Evolutionary conservation across 306 rosid species (phyloP).

Genomic region (Cucumis melo): DNA sequence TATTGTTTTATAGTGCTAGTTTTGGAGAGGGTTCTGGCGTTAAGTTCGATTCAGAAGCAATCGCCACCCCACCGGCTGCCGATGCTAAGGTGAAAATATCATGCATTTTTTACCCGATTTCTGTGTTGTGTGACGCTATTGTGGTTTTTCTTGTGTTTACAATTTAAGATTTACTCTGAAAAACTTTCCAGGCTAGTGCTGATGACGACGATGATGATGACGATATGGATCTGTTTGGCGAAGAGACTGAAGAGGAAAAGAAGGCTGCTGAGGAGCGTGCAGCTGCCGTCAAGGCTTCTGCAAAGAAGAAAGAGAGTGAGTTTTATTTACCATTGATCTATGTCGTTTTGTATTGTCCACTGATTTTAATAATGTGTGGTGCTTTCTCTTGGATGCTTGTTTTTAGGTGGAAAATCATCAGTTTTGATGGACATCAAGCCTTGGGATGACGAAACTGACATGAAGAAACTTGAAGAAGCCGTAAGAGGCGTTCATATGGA

Average conservation of each 20-base stretch:
- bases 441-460: slow-evolving; percentile 95
- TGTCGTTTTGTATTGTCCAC: background rate
- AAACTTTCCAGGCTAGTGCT: slow-evolving; percentile 11
- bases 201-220: background rate
- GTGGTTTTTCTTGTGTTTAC: background rate
- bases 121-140: no score
- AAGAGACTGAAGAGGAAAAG: slow-evolving; percentile 94
- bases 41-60: slow-evolving; percentile 41
- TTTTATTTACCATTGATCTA: background rate
- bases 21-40: slow-evolving; percentile 83
- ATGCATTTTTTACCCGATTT: no score
- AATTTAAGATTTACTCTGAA: background rate
- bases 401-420: slow-evolving; percentile 76
- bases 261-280: slow-evolving; percentile 89
- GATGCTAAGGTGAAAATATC: slow-evolving; percentile 48
- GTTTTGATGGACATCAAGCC: slow-evolving; percentile 86
- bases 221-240: slow-evolving; percentile 65
- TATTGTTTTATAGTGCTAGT: slow-evolving; percentile 37
- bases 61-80: slow-evolving; percentile 74
- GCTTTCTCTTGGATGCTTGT: background rate
- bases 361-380: background rate
- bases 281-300: slow-evolving; percentile 63
- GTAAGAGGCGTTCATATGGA: slow-evolving; percentile 61
- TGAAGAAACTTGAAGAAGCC: slow-evolving; percentile 84
- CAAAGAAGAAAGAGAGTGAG: slow-evolving; percentile 74